Evolutionary conservation across 2,329 filamentous ascomycete species (phyloP).

Genomic region (Aspergillus eucalypticola): DNA sequence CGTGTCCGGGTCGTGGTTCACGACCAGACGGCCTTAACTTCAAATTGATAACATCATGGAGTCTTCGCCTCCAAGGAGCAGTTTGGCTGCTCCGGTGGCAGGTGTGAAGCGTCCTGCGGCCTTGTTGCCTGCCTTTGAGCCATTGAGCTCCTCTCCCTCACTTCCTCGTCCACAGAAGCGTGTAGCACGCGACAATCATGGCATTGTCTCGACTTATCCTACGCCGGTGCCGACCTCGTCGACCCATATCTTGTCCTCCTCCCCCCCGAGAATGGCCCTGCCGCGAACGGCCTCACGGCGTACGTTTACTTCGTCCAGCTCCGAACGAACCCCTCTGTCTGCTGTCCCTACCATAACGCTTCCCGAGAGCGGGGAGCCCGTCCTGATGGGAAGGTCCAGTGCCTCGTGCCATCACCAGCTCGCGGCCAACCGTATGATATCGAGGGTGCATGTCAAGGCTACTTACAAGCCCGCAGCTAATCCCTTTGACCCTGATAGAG

Average conservation of each 20-base stretch:
- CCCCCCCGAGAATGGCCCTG: conserved; percentile 62
- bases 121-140: conserved; percentile 53
- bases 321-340: conserved; percentile 80
- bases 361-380: conserved; percentile 73
- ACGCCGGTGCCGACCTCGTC: conserved; percentile 93
- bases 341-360: conserved; percentile 81
- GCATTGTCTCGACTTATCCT: conserved; percentile 68
- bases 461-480: conserved; percentile 72
- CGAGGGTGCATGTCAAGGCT: conserved; percentile 88
- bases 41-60: conserved; percentile 35
- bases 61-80: conserved; percentile 42
- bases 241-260: conserved; percentile 85
- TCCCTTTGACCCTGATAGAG: conserved; percentile 69
- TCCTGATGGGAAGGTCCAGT: conserved; percentile 90
- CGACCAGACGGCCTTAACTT: conserved; percentile 1
- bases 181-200: conserved; percentile 46
- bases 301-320: conserved; percentile 56
- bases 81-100: conserved; percentile 35
- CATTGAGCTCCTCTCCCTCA: conserved; percentile 50
- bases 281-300: conserved; percentile 60
- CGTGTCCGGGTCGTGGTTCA: conserved; percentile 3
- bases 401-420: conserved; percentile 95
- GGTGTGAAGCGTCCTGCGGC: conserved; percentile 51
- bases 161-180: conserved; percentile 51
- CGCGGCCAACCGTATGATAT: conserved; percentile 87